Conservation (phyloP, 139 green algal genomes). For the Picochlorum sp. region DNA sequence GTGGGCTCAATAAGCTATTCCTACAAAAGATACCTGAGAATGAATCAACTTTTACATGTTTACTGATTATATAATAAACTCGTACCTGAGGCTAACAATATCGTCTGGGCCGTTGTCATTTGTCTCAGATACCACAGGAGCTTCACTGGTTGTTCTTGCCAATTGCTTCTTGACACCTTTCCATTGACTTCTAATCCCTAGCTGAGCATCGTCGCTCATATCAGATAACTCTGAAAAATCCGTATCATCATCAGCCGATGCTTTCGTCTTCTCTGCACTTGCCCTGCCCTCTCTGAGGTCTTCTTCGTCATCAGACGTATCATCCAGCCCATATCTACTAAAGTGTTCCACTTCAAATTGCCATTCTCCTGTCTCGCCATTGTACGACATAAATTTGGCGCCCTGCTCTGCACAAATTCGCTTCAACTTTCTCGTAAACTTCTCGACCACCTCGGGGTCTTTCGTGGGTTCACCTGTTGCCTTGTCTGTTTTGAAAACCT, state of each 20-base stretch:
- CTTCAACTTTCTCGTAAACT: conserved; percentile 37
- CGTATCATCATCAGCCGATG: background rate
- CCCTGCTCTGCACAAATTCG: conserved; percentile 51
- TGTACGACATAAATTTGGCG: conserved; percentile 72
- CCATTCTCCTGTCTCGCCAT: conserved; percentile 63
- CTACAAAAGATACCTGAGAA: too few relatives aligned
- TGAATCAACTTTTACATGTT: too few relatives aligned
- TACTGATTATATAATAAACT: too few relatives aligned
- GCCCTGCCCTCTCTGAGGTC: background rate
- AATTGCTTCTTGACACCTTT: background rate
- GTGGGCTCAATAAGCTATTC: too few relatives aligned
- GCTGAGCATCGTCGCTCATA: background rate
- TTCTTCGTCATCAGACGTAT: conserved; percentile 22
- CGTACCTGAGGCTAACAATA: too few relatives aligned
- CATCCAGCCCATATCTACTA: conserved; percentile 68
- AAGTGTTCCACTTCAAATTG: conserved; percentile 91
- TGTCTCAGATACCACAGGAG: background rate
- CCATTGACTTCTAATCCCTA: conserved; percentile 1
- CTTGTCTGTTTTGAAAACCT: conserved; percentile 47
- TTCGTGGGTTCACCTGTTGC: conserved; percentile 40
- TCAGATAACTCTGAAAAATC: background rate
- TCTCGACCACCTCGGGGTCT: conserved; percentile 34
- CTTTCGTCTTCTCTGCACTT: background rate
- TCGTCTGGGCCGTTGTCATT: too few relatives aligned
- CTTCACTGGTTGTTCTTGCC: background rate